Conservation (phyloP, 257 asterid species). For the Apocynum venetum region DNA sequence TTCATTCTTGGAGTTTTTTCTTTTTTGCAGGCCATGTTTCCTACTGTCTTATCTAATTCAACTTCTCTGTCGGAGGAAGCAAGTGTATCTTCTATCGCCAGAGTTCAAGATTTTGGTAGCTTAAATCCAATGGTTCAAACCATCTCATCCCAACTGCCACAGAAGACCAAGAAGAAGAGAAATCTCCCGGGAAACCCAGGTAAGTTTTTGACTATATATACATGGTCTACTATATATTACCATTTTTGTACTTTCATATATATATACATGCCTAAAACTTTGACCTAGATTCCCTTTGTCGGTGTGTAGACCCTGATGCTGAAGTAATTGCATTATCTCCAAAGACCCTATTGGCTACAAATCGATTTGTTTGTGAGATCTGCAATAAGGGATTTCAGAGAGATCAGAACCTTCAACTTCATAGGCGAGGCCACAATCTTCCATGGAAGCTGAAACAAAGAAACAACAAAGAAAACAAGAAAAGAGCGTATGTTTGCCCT, state of each 20-base stretch:
- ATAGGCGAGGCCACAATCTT: conserved; percentile 79
- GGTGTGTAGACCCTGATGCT: conserved; percentile 67
- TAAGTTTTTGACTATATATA: conserved; percentile 2
- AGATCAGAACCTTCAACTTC: conserved; percentile 90
- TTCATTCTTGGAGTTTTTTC: conserved; percentile 12
- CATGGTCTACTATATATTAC: background rate
- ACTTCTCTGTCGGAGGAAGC: conserved; percentile 44
- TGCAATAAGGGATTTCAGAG: conserved; percentile 94
- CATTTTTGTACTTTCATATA: background rate
- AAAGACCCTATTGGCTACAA: conserved; percentile 62
- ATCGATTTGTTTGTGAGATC: conserved; percentile 78
- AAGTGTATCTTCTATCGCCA: conserved; percentile 44
- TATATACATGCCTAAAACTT: background rate
- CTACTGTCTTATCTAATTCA: conserved; percentile 40
- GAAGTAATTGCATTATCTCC: conserved; percentile 87
- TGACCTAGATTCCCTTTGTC: background rate
- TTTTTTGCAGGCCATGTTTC: conserved; percentile 39
- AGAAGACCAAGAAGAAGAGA: conserved; percentile 69
- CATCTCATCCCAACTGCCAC: conserved; percentile 32
- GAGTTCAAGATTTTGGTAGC: conserved; percentile 44
- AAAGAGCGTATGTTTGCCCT: conserved; percentile 77
- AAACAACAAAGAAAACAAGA: conserved; percentile 50
- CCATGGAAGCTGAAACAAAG: conserved; percentile 92
- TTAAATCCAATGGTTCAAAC: conserved; percentile 40
- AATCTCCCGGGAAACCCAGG: conserved; percentile 91